Percentiles rank a stretch among this genome's conserved stretches.
Conservation (phyloP, 441 rosid species). For the Jatropha podagrica region DNA sequence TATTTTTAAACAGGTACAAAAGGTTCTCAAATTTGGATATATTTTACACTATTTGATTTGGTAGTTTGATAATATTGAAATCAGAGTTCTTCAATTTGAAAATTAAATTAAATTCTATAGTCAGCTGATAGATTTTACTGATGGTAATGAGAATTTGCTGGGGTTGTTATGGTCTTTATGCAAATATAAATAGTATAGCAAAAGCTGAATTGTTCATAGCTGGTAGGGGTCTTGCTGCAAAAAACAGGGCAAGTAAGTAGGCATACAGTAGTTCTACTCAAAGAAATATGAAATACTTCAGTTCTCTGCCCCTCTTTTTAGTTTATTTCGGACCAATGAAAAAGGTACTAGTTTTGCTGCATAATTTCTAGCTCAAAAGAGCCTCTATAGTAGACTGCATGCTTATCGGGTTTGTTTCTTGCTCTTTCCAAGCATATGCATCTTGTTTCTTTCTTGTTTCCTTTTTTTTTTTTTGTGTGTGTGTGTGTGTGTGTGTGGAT, state of each 20-base stretch:
- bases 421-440: not conserved
- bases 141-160: not conserved
- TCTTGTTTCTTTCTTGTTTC: not conserved
- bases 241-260: not conserved
- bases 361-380: not conserved
- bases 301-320: not conserved
- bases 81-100: not conserved
- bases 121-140: slow-evolving; percentile 4
- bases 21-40: not conserved
- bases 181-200: not conserved
- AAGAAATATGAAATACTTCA: not conserved
- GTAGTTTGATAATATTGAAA: slow-evolving; percentile 7
- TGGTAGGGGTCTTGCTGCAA: not conserved
- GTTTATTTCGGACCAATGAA: not conserved
- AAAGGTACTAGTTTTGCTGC: not conserved
- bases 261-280: not conserved
- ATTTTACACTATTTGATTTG: slow-evolving; percentile 1
- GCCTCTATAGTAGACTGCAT: not conserved
- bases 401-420: not conserved
- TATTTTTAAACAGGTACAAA: slow-evolving; percentile 83
- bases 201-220: not conserved
- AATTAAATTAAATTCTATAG: not conserved
- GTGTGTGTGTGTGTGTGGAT: not conserved
- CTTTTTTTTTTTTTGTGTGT: too few species aligned
- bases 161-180: not conserved